These are phyloP conservation scores for Nakazawaea ernobii DNA, from an alignment of 805 yeast genomes.

Conservation along the genomic window DNA sequence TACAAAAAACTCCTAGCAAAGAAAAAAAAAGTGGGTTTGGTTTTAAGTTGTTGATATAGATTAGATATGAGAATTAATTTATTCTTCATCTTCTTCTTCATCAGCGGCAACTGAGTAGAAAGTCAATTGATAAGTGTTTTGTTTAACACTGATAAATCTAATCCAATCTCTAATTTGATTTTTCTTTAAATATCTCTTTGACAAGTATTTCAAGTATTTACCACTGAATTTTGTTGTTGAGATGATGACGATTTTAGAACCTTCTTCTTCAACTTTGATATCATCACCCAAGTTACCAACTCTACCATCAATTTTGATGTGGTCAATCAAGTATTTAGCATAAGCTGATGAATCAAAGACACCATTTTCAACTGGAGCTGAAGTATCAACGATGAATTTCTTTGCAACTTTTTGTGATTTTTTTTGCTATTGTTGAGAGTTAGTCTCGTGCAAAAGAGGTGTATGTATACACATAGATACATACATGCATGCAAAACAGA, in stretches of 20 bases:
- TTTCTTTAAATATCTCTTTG: constrained; percentile 99
- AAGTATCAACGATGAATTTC: constrained; percentile 92
- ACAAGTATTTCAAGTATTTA: constrained; percentile 98
- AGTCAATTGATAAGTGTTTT: constrained; percentile 94
- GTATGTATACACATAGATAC: too few relatives aligned
- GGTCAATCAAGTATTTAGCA: constrained; percentile 97
- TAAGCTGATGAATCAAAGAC: constrained; percentile 96
- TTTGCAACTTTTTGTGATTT: constrained; percentile 69
- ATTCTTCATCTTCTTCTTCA: constrained; percentile 92
- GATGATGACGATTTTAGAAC: constrained; percentile 81
- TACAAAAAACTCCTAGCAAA: not conserved
- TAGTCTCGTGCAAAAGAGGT: constrained; percentile 64
- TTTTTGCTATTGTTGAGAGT: constrained; percentile 61
- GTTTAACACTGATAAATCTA: constrained; percentile 94
- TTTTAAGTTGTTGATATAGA: not conserved
- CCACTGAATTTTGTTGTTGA: constrained; percentile 97
- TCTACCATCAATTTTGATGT: constrained; percentile 97
- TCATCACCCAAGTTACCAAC: constrained; percentile 96
- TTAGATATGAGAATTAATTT: constrained; percentile 32
- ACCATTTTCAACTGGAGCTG: constrained; percentile 96
- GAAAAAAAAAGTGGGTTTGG: not conserved
- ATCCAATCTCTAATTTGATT: constrained; percentile 99
- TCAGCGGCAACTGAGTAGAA: constrained; percentile 97
- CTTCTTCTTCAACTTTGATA: constrained; percentile 82
- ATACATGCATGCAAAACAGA: constrained; percentile 33